Percentiles rank a stretch among this genome's conserved stretches.
Conservation (phyloP, 2,329 filamentous ascomycete species). For the Podosphaera xanthii region DNA sequence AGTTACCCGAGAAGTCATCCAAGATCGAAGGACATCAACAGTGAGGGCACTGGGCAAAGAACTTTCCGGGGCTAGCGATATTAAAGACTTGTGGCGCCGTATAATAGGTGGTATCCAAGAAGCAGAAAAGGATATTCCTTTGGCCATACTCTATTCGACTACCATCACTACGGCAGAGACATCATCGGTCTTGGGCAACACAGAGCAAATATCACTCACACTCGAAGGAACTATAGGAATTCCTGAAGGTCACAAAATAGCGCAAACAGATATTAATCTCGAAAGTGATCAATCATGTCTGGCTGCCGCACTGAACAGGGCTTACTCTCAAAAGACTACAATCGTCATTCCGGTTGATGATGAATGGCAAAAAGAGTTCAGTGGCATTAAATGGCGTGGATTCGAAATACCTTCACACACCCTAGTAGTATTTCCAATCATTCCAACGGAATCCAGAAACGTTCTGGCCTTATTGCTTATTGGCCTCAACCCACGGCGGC, state of each 20-base stretch:
- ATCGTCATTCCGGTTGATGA: conserved; percentile 44
- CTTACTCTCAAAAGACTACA: conserved; percentile 44
- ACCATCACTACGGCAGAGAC: conserved; percentile 50
- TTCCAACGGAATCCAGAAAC: conserved; percentile 48
- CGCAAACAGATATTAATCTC: conserved; percentile 41
- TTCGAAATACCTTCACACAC: conserved; percentile 47
- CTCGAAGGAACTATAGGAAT: conserved; percentile 54
- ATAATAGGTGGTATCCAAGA: conserved; percentile 43
- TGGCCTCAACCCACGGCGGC: conserved; percentile 55
- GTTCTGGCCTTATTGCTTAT: conserved; percentile 60
- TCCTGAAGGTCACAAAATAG: conserved; percentile 35
- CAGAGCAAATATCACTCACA: conserved; percentile 31
- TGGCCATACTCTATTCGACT: conserved; percentile 56
- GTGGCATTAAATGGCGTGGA: conserved; percentile 45
- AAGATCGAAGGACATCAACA: conserved; percentile 58
- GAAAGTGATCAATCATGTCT: conserved; percentile 49
- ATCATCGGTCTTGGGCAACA: conserved; percentile 46
- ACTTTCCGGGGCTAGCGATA: conserved; percentile 47
- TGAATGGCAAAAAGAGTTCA: conserved; percentile 36
- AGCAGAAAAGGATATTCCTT: conserved; percentile 43
- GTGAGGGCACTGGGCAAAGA: conserved; percentile 56
- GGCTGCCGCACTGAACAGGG: conserved; percentile 51
- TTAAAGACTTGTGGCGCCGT: conserved; percentile 51
- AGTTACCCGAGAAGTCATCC: conserved; percentile 56
- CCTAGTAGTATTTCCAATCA: conserved; percentile 56